These are phyloP conservation scores for Auriscalpium vulgare DNA, from an alignment of 768 basidiomycete genomes.

Conservation along the genomic window DNA sequence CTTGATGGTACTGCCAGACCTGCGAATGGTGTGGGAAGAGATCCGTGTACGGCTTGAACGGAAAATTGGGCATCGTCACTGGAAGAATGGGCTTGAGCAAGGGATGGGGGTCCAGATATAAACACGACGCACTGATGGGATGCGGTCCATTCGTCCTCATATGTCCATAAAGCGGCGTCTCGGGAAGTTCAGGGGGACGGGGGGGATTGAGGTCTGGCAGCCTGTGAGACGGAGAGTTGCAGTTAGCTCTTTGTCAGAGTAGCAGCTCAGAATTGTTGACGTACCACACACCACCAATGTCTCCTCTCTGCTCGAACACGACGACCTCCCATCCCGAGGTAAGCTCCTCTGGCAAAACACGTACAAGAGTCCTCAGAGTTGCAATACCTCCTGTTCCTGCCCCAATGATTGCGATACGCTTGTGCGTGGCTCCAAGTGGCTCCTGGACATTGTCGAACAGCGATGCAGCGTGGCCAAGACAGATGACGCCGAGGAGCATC, in stretches of 20 bases:
- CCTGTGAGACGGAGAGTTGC: slow-evolving; percentile 13
- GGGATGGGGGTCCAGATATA: slow-evolving; percentile 31
- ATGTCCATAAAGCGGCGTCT: slow-evolving; percentile 22
- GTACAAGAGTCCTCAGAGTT: slow-evolving; percentile 37
- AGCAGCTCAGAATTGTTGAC: background rate
- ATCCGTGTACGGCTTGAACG: no score
- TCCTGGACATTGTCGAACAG: no score
- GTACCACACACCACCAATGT: slow-evolving; percentile 33
- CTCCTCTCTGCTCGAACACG: slow-evolving; percentile 40
- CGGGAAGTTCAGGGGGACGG: slow-evolving; percentile 40
- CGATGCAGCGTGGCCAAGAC: no score
- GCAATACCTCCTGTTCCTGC: slow-evolving; percentile 50
- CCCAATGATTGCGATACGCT: slow-evolving; percentile 33
- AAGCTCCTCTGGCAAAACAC: slow-evolving; percentile 37
- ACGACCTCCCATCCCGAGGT: slow-evolving; percentile 36
- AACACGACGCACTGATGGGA: no score
- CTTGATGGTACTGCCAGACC: no score
- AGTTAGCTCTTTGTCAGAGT: background rate
- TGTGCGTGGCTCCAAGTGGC: background rate
- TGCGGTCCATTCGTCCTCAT: no score
- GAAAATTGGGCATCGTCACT: no score
- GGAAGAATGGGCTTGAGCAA: slow-evolving; percentile 9
- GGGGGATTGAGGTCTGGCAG: slow-evolving; percentile 24
- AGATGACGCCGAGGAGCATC: no score
- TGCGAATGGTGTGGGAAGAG: no score